Percentiles rank a stretch among this genome's conserved stretches.
phyloP scores from a whole-genome alignment of 805 yeast species.

The Wickerhamiella kazuoi region DNA sequence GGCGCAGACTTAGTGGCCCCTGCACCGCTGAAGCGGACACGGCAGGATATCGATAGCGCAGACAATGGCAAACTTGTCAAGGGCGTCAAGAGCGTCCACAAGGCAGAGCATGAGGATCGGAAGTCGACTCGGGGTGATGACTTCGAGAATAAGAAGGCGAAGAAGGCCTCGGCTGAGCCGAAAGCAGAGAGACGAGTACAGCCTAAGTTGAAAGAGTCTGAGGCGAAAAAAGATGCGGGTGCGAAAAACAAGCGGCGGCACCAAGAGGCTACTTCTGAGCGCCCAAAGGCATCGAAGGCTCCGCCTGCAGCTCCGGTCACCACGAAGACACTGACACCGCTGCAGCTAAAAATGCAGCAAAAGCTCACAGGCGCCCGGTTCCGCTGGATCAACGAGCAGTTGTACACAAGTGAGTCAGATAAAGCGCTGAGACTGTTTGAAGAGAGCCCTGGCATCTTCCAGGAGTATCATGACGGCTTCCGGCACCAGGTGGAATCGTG shows the following conservation, averaged over 20 bases:
- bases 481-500: conserved; percentile 86
- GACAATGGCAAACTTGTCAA: too few species aligned
- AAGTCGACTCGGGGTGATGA: too few species aligned
- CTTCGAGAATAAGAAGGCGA: too few species aligned
- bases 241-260: not conserved
- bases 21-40: too few species aligned
- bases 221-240: not conserved
- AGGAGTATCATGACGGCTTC: conserved; percentile 91
- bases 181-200: too few species aligned
- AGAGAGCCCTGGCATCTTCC: conserved; percentile 74
- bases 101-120: too few species aligned
- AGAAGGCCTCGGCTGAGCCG: too few species aligned
- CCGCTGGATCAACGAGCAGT: conserved; percentile 94
- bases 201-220: not conserved
- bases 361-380: conserved; percentile 89
- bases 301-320: conserved; percentile 4
- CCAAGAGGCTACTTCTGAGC: too few species aligned
- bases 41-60: too few species aligned
- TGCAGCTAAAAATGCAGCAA: conserved; percentile 90
- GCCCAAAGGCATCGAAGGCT: too few species aligned
- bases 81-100: too few species aligned
- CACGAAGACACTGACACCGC: conserved; percentile 40
- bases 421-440: conserved; percentile 56
- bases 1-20: conserved; percentile 7
- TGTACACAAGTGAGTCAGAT: conserved; percentile 72